A percentile compares a stretch with the other conserved stretches of the same genome.
Conservation (phyloP, 192 early-diverging fungal genomes). For the Haplosporangium gracile region DNA sequence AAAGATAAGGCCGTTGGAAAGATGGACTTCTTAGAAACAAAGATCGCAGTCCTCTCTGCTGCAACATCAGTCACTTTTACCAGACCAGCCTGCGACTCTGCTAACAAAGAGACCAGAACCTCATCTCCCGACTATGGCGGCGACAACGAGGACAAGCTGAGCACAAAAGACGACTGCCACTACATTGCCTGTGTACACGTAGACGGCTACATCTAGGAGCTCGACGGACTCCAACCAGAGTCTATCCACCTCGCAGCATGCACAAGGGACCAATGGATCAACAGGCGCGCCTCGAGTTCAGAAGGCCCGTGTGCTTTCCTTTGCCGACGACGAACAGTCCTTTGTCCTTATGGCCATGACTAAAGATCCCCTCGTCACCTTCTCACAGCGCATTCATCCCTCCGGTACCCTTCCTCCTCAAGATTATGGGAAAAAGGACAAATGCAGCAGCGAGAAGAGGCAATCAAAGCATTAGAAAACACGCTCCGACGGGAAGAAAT, state of each 20-base stretch:
- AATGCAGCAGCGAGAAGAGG: neutral
- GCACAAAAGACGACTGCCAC: neutral
- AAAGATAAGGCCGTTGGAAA: no score
- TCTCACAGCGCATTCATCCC: neutral
- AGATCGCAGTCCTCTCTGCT: neutral
- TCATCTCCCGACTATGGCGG: neutral
- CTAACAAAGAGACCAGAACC: neutral
- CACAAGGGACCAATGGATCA: slow-evolving; percentile 6
- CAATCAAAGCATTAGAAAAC: neutral
- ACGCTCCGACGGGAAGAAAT: no score
- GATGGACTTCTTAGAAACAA: no score
- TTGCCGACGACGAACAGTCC: neutral
- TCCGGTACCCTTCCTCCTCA: neutral
- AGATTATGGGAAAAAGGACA: neutral
- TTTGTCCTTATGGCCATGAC: slow-evolving; percentile 22
- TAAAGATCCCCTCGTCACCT: neutral
- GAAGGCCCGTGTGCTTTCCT: neutral
- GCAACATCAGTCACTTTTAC: neutral
- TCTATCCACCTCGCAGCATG: neutral
- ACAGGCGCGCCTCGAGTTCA: neutral
- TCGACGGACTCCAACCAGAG: slow-evolving; percentile 18
- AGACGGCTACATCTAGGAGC: slow-evolving; percentile 19
- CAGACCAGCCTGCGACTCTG: neutral
- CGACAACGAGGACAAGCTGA: neutral
- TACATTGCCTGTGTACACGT: slow-evolving; percentile 13